Conservation (phyloP, 2,329 filamentous ascomycete genomes). For the Alternaria postmessia region DNA sequence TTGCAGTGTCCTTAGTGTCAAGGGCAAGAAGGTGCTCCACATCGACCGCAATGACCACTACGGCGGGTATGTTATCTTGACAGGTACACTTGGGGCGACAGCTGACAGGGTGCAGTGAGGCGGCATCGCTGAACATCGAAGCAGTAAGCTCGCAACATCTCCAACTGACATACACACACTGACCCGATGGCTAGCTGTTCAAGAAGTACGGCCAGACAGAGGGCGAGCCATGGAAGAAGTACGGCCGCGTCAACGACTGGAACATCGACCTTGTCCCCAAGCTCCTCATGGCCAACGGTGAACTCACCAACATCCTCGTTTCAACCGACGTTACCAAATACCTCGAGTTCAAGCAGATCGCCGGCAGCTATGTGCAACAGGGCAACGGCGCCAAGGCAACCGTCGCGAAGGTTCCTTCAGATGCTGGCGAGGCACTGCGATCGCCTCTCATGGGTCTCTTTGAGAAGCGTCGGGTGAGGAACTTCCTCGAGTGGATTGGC, state of each 20-base stretch:
- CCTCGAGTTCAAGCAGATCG: conserved; percentile 70
- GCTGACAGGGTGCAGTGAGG: conserved; percentile 69
- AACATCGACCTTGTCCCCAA: conserved; percentile 99
- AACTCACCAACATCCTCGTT: conserved; percentile 97
- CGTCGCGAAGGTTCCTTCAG: conserved; percentile 95
- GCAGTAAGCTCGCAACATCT: conserved; percentile 62
- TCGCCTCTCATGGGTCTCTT: conserved; percentile 97
- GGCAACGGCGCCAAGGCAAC: conserved; percentile 82
- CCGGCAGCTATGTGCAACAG: conserved; percentile 96
- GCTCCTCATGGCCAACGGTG: conserved; percentile 97
- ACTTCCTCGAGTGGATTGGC: conserved; percentile 95
- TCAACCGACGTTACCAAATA: conserved; percentile 77
- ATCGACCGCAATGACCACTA: conserved; percentile 99
- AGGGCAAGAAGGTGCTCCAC: conserved; percentile 98
- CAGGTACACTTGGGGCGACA: conserved; percentile 15
- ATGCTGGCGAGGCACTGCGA: conserved; percentile 83
- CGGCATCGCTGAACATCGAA: conserved; percentile 96
- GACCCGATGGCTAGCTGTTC: conserved; percentile 74
- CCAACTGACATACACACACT: conserved; percentile 48
- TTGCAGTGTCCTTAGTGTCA: conserved; percentile 88
- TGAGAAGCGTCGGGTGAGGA: conserved; percentile 96
- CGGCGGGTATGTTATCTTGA: conserved; percentile 75
- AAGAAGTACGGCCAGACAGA: conserved; percentile 91
- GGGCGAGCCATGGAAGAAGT: conserved; percentile 97
- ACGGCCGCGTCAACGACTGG: conserved; percentile 96